phyloP scores from a whole-genome alignment of 306 rosid species.

The Medicago ruthenica region DNA sequence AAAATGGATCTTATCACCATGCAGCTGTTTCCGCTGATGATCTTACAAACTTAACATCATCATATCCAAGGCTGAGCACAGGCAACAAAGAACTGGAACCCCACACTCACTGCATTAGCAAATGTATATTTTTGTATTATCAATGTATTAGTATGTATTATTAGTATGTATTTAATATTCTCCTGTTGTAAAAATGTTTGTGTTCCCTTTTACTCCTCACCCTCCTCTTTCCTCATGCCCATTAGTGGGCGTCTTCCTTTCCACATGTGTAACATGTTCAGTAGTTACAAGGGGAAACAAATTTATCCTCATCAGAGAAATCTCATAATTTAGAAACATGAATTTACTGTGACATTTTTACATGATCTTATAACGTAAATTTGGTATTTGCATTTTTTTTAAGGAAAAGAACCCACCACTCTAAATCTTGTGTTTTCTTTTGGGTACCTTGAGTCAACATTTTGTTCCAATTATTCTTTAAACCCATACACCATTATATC shows the following conservation, averaged over 20 bases:
- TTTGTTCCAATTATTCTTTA: not conserved
- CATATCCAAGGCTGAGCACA: conserved; percentile 36
- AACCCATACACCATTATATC: not conserved
- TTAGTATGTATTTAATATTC: conserved; percentile 41
- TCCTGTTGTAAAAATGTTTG: conserved; percentile 44
- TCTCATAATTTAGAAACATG: conserved; percentile 20
- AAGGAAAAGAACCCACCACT: not conserved
- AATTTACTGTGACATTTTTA: conserved; percentile 19
- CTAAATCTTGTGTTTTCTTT: not conserved
- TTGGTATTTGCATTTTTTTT: not conserved
- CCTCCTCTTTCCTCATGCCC: conserved; percentile 2
- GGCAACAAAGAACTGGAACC: conserved; percentile 37
- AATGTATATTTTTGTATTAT: conserved; percentile 55
- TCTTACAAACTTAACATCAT: conserved; percentile 38
- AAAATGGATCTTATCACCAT: conserved; percentile 31
- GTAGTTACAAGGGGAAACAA: conserved; percentile 18
- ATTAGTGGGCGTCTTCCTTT: conserved; percentile 35
- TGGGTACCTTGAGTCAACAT: not conserved
- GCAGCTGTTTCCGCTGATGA: conserved; percentile 48
- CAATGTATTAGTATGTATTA: conserved; percentile 37
- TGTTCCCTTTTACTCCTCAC: conserved; percentile 10
- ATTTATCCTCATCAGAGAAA: not conserved
- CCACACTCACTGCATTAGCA: conserved; percentile 38
- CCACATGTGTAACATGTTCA: conserved; percentile 44
- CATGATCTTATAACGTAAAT: not conserved